phyloP scores from a whole-genome alignment of 78 protist species.

The Dictyostelium intermedium region DNA sequence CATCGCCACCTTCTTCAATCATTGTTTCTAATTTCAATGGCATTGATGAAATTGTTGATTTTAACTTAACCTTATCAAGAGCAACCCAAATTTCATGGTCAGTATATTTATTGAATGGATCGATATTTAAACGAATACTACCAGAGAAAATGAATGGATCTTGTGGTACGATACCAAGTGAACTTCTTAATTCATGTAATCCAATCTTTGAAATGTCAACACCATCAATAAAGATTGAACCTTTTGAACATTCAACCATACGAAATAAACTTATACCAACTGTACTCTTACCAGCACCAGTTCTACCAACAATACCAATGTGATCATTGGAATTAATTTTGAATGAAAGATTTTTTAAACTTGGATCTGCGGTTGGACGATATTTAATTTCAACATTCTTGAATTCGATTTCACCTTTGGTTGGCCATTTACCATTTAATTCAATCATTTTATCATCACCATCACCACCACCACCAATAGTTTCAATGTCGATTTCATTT shows the following conservation, averaged over 20 bases:
- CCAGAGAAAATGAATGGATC: constrained; percentile 93
- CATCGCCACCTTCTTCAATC: constrained; percentile 78
- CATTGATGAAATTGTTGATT: constrained; percentile 2
- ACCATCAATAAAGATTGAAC: constrained; percentile 78
- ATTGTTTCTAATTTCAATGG: constrained; percentile 14
- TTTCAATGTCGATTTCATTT: no score
- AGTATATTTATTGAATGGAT: constrained; percentile 28
- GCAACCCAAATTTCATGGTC: constrained; percentile 79
- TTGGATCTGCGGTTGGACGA: constrained; percentile 69
- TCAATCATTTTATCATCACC: background rate
- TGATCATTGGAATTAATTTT: constrained; percentile 57
- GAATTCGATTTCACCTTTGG: constrained; percentile 70
- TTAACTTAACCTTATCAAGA: constrained; percentile 72
- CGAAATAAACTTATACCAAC: constrained; percentile 82
- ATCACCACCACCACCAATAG: no score
- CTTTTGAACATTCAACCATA: constrained; percentile 63
- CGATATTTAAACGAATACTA: constrained; percentile 42
- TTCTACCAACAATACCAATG: constrained; percentile 93
- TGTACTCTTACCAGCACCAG: constrained; percentile 91
- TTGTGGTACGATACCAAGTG: constrained; percentile 92
- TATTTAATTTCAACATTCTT: constrained; percentile 79
- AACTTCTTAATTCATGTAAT: constrained; percentile 58
- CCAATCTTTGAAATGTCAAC: constrained; percentile 69
- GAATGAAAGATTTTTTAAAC: constrained; percentile 73
- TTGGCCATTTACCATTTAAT: constrained; percentile 74